Base-by-base conservation (phyloP, 2,329 filamentous ascomycete species). In the Neonectria neomacrospora region DNA sequence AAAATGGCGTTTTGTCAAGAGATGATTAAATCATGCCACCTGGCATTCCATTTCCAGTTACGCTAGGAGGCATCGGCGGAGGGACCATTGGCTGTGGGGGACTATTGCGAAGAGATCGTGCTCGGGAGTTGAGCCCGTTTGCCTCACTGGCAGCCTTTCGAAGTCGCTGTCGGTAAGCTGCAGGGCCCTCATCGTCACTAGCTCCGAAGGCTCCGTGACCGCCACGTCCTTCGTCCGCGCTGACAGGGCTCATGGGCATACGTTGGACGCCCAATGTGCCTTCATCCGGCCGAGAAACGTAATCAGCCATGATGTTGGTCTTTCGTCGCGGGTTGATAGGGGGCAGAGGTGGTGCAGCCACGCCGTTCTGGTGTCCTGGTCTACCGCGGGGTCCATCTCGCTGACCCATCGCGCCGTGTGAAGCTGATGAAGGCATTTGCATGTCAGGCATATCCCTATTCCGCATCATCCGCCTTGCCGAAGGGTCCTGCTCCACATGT, bases 271-370 rank as follows among this genome's bases (percentile, higher is more conserved):
- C 61, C 61, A 64, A 65, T n/a, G 65, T 50, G 30, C 78, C 76
- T 11, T 81, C 79, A 5, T 76, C 76, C 12, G 73, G 74, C 18
- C 76, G 76, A 18, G 78, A 76, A 41, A 75, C 67, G 20, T 81
- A 64, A 3, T 76, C 75, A 23, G 77, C 78, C n/a, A 80, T 72
- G 1, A 80, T 74, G 10, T 80, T 76, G 9, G 80, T 81, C 56
- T 84, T 81, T 10, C 86, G 82, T 52, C 85, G 81, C 28, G 86
- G 86, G 71, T 88, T 88, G 72, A 89, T 85, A 2, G 86, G 86
- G 2, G 86, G 86, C 37, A 89, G 62, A 2, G 86, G 86, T 2
- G 86, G 86, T 2, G 78, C 80, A 26, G 71, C 61, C 18, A 73
- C 68, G 6, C 74, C 72, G 50, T 79, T 79, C 44, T 66, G 61